Conservation (phyloP, 306 rosid genomes). For the Quillaja saponaria region DNA sequence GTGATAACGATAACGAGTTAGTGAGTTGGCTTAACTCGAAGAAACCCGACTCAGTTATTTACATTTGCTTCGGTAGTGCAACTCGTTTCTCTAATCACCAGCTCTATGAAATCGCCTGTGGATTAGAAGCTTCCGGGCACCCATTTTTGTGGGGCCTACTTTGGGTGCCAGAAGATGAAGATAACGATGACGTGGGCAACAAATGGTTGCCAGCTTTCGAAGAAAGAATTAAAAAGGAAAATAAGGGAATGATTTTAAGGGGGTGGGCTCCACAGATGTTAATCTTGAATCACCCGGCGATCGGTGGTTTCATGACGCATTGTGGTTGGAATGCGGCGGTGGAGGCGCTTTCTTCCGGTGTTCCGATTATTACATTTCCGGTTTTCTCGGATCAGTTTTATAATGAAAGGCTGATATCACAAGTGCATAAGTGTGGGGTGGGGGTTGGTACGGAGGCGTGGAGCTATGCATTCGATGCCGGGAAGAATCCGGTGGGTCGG, state of each 20-base stretch:
- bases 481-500: slow-evolving; percentile 5
- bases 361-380: slow-evolving; percentile 46
- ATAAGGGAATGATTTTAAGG: neutral
- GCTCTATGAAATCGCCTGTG: too few species aligned
- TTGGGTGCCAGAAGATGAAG: too few species aligned
- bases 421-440: slow-evolving; percentile 32
- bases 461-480: slow-evolving; percentile 30
- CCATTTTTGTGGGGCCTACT: too few species aligned
- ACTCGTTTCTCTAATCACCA: neutral
- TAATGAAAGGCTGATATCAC: slow-evolving; percentile 36
- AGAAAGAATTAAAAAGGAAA: too few species aligned
- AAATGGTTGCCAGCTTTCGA: too few species aligned
- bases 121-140: too few species aligned
- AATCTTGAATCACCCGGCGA: slow-evolving; percentile 47
- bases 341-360: neutral
- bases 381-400: slow-evolving; percentile 43
- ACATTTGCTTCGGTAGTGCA: neutral
- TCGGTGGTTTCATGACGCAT: slow-evolving; percentile 63
- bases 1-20: neutral
- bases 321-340: slow-evolving; percentile 60
- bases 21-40: neutral
- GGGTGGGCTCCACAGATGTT: slow-evolving; percentile 56
- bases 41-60: neutral
- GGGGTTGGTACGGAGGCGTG: slow-evolving; percentile 30
- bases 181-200: too few species aligned